Evolutionary conservation across 345 rosid genomes (phyloP).

Genomic region (Passiflora organensis): DNA sequence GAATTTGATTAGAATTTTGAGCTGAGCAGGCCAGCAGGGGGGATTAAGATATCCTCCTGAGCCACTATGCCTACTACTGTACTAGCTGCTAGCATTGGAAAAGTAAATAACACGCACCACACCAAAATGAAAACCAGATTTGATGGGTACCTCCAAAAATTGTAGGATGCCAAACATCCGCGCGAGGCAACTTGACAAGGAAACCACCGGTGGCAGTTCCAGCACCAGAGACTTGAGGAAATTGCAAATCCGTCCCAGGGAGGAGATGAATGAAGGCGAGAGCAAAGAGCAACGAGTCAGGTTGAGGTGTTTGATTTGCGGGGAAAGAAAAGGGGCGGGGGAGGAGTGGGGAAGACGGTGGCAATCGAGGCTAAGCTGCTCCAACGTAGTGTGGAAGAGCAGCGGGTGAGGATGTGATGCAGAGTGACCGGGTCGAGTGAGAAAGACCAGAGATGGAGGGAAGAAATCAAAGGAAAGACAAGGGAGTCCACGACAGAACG

Average conservation of each 20-base stretch:
- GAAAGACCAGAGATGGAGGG: conserved; percentile 35
- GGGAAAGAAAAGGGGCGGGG: conserved; percentile 26
- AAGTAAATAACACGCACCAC: background rate
- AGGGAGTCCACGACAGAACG: conserved; percentile 35
- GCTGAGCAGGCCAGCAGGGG: no score
- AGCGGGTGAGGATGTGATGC: conserved; percentile 26
- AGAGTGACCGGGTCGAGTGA: conserved; percentile 32
- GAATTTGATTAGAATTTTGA: conserved; percentile 3
- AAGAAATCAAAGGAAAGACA: conserved; percentile 36
- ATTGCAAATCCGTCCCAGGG: conserved; percentile 40
- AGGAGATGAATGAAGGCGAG: conserved; percentile 30
- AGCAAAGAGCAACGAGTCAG: conserved; percentile 40
- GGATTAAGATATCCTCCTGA: no score
- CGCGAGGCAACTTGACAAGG: conserved; percentile 26
- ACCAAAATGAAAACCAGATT: background rate
- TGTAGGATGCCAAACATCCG: conserved; percentile 36
- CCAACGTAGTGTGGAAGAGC: conserved; percentile 3
- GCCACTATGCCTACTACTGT: no score
- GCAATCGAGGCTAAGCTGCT: conserved; percentile 39
- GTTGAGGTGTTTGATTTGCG: conserved; percentile 39
- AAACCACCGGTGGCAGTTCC: conserved; percentile 36
- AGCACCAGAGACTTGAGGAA: conserved; percentile 47
- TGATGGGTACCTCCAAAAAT: conserved; percentile 61
- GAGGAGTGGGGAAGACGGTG: conserved; percentile 35
- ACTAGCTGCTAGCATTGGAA: no score